A percentile compares a stretch with the other conserved stretches of the same genome.
These are phyloP conservation scores for Fusarium tanahbumbuense DNA, from an alignment of 2,329 filamentous ascomycete genomes.

Conservation along the genomic window DNA sequence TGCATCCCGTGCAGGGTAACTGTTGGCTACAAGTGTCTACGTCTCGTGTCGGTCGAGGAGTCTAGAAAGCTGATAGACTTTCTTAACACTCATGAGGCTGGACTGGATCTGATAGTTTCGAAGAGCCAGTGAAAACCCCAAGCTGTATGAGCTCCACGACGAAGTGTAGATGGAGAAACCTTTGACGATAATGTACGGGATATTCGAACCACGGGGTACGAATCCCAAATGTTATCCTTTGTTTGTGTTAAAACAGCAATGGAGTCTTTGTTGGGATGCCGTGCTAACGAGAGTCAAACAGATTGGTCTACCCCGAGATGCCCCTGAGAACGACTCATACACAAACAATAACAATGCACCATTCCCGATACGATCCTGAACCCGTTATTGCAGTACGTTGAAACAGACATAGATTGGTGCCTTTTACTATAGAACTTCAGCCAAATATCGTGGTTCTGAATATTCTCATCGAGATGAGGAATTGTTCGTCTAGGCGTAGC, in stretches of 20 bases:
- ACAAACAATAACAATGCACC: neutral
- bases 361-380: neutral
- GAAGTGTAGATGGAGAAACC: neutral
- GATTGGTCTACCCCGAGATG: neutral
- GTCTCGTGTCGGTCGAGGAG: too few species aligned
- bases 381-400: neutral
- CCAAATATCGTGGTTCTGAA: neutral
- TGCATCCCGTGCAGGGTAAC: too few species aligned
- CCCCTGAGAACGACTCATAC: neutral
- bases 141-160: neutral
- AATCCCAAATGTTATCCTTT: neutral
- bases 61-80: too few species aligned
- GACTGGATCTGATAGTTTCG: neutral
- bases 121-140: neutral
- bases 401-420: fast-evolving
- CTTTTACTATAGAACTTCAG: neutral
- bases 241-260: neutral
- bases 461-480: neutral
- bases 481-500: neutral
- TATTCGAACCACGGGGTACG: neutral
- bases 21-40: neutral
- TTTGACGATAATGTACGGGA: neutral
- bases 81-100: too few species aligned
- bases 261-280: neutral
- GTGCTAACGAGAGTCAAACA: neutral